These are phyloP conservation scores for Anisogramma anomala DNA, from an alignment of 2,329 filamentous ascomycete genomes.

Conservation along the genomic window DNA sequence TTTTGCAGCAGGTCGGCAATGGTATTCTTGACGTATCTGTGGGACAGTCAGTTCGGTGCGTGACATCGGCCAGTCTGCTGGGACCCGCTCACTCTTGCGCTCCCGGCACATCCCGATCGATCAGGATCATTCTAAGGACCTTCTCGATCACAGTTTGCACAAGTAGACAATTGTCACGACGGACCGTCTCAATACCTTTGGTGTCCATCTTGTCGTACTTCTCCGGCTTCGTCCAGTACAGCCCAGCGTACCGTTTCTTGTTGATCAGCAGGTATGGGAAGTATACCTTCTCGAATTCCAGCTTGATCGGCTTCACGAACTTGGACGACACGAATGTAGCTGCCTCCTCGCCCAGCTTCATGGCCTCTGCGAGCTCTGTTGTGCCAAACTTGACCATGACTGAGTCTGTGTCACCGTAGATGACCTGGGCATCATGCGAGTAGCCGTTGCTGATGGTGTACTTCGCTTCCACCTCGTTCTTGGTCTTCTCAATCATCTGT, in stretches of 20 bases:
- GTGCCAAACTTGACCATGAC: conserved; percentile 99
- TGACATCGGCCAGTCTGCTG: no score
- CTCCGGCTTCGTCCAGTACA: conserved; percentile 89
- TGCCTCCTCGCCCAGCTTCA: conserved; percentile 92
- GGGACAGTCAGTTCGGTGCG: conserved; percentile 18
- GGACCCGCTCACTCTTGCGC: conserved; percentile 70
- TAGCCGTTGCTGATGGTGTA: conserved; percentile 95
- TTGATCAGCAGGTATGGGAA: conserved; percentile 97
- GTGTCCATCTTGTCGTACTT: conserved; percentile 99
- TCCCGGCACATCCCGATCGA: conserved; percentile 78
- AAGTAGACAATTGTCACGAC: conserved; percentile 88
- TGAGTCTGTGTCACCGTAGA: conserved; percentile 97
- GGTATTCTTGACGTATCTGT: conserved; percentile 86
- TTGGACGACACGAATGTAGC: conserved; percentile 79
- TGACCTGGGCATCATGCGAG: conserved; percentile 86
- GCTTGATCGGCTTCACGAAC: conserved; percentile 93
- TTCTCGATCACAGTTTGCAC: conserved; percentile 98
- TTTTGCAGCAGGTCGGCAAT: conserved; percentile 94
- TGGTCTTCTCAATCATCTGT: conserved; percentile 98
- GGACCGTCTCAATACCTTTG: conserved; percentile 96
- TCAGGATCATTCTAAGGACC: conserved; percentile 86
- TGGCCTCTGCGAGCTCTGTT: conserved; percentile 72
- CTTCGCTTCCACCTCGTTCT: conserved; percentile 80
- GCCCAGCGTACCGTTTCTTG: conserved; percentile 97
- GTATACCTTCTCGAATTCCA: conserved; percentile 99